Evolutionary conservation across 2,329 filamentous ascomycete genomes (phyloP).

Genomic region (Xylaria arbuscula): DNA sequence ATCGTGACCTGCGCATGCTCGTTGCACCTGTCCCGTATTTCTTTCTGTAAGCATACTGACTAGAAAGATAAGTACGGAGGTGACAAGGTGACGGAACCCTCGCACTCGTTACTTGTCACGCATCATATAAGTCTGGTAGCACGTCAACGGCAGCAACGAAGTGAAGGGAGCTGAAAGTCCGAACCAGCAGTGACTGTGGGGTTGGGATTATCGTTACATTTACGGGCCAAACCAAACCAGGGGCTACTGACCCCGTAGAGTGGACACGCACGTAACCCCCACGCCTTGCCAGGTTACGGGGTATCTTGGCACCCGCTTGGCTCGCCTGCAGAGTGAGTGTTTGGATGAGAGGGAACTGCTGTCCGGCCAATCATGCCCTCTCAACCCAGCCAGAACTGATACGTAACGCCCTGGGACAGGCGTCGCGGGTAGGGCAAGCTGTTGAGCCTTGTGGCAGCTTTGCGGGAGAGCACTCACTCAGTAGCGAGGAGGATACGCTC

Average conservation of each 20-base stretch:
- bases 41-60: not conserved
- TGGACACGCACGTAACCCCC: constrained; percentile 39
- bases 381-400: constrained; percentile 12
- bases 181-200: constrained; percentile 37
- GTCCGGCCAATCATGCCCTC: constrained; percentile 24
- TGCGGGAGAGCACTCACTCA: not conserved
- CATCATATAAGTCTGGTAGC: constrained; percentile 14
- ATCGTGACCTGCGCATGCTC: constrained; percentile 12
- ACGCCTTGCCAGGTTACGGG: constrained; percentile 38
- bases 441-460: constrained; percentile 16
- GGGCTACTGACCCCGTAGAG: constrained; percentile 45
- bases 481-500: constrained; percentile 12
- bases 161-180: constrained; percentile 29
- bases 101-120: not conserved
- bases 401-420: constrained; percentile 4
- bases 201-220: constrained; percentile 40
- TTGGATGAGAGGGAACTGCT: constrained; percentile 18
- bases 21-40: constrained; percentile 14
- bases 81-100: constrained; percentile 2
- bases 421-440: constrained; percentile 2
- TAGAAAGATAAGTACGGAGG: not conserved
- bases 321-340: constrained; percentile 19
- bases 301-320: constrained; percentile 35
- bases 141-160: constrained; percentile 19
- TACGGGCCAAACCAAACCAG: constrained; percentile 42